A percentile compares a stretch with the other conserved stretches of the same genome.
phyloP scores from a whole-genome alignment of 768 basidiomycete species.

The Amanita exitialis region DNA sequence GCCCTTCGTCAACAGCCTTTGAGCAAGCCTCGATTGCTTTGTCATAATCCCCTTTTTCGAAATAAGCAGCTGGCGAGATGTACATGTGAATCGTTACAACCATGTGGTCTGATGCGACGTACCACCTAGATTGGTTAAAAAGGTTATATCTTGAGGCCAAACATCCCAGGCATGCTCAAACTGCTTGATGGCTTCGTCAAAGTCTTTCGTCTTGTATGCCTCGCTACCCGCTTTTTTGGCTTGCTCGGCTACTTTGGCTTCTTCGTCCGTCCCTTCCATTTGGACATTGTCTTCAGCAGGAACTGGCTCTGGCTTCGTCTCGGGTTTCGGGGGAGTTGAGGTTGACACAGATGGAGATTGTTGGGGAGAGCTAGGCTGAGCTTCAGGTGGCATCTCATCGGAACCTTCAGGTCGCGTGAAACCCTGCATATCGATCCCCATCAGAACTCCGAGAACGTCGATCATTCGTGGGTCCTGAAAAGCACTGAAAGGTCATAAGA shows the following conservation, averaged over 20 bases:
- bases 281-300: conserved; percentile 48
- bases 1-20: conserved; percentile 95
- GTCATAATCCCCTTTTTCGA: conserved; percentile 89
- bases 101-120: conserved; percentile 11
- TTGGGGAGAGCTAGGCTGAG: conserved; percentile 24
- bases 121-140: conserved; percentile 87
- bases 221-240: conserved; percentile 72
- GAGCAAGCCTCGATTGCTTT: conserved; percentile 86
- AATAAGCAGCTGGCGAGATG: conserved; percentile 62
- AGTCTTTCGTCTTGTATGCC: conserved; percentile 81
- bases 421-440: conserved; percentile 90
- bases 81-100: background rate
- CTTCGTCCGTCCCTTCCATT: conserved; percentile 58
- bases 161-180: conserved; percentile 89
- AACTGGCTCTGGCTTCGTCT: conserved; percentile 24
- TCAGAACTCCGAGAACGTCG: conserved; percentile 83
- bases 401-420: conserved; percentile 80
- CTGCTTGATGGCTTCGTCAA: conserved; percentile 62
- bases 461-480: conserved; percentile 87
- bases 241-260: conserved; percentile 64
- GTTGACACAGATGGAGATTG: conserved; percentile 32
- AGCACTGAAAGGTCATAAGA: conserved; percentile 23
- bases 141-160: conserved; percentile 90
- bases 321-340: conserved; percentile 31
- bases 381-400: conserved; percentile 61